These are phyloP conservation scores for Aspergillus sp. DNA, from an alignment of 2,329 filamentous ascomycete species.

Conservation along the genomic window DNA sequence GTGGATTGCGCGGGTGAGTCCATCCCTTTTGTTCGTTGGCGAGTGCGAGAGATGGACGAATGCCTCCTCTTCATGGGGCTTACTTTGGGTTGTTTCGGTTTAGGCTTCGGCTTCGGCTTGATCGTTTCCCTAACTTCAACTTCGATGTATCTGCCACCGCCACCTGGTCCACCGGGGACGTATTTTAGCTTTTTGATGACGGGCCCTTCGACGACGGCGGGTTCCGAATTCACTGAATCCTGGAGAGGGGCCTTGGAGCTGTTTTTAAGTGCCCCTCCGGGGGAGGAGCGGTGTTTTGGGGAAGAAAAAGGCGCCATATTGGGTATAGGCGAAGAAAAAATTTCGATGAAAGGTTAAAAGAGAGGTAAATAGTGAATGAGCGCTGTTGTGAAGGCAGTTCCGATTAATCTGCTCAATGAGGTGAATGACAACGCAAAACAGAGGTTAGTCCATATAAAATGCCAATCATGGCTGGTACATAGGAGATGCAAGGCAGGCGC, in stretches of 20 bases:
- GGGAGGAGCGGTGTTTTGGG: slow-evolving; percentile 30
- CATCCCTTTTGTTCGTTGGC: slow-evolving; percentile 45
- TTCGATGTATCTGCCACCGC: slow-evolving; percentile 82
- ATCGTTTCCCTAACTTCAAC: slow-evolving; percentile 65
- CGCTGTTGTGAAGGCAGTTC: slow-evolving; percentile 5
- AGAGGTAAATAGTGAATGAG: background rate
- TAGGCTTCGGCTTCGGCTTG: slow-evolving; percentile 24
- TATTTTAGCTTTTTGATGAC: slow-evolving; percentile 75
- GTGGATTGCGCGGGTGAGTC: slow-evolving; percentile 22
- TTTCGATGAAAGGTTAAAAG: background rate
- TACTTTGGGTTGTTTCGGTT: slow-evolving; percentile 48
- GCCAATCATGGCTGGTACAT: slow-evolving; percentile 22
- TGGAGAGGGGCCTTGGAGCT: slow-evolving; percentile 39
- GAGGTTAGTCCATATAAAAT: background rate
- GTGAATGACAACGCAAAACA: slow-evolving; percentile 15
- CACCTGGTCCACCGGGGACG: slow-evolving; percentile 83
- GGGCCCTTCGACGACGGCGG: slow-evolving; percentile 55
- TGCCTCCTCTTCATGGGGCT: slow-evolving; percentile 49
- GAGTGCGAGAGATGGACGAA: slow-evolving; percentile 55
- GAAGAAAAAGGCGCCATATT: slow-evolving; percentile 40
- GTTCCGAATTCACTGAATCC: slow-evolving; percentile 33
- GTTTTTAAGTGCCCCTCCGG: slow-evolving; percentile 33
- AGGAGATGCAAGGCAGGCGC: background rate
- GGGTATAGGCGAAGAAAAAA: background rate
- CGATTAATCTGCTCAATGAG: slow-evolving; percentile 23